phyloP scores from a whole-genome alignment of 805 yeast species.

The Zygosaccharomyces rouxii region DNA sequence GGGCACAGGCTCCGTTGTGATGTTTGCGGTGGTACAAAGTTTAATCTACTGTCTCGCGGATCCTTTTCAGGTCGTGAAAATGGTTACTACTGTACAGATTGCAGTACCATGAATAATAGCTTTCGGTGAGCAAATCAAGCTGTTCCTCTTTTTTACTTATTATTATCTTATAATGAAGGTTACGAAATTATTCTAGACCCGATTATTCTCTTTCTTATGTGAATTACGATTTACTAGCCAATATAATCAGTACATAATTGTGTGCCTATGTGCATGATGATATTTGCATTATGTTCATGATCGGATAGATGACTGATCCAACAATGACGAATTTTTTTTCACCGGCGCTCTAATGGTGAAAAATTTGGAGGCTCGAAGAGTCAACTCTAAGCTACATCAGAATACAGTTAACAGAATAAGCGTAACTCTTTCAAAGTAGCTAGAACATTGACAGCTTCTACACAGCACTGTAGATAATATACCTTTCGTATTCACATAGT shows the following conservation, averaged over 20 bases:
- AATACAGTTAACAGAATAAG: too few species aligned
- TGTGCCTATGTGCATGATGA: too few species aligned
- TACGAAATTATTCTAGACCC: background rate
- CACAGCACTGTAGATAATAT: background rate
- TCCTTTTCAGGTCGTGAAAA: slow-evolving; percentile 10
- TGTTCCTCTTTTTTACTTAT: background rate
- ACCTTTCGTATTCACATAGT: background rate
- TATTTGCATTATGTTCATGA: too few species aligned
- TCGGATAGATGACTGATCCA: too few species aligned
- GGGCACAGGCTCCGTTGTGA: slow-evolving; percentile 19
- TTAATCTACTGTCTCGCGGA: slow-evolving; percentile 13
- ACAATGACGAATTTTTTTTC: background rate
- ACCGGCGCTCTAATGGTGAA: background rate
- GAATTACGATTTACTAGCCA: background rate
- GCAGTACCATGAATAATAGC: slow-evolving; percentile 27
- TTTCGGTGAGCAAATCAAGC: slow-evolving; percentile 17
- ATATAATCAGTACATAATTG: too few species aligned
- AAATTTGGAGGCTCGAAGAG: background rate
- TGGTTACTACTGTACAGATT: slow-evolving; percentile 27
- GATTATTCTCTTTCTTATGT: background rate
- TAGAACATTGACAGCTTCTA: background rate
- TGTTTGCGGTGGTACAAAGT: slow-evolving; percentile 29
- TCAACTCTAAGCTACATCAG: too few species aligned
- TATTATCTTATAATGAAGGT: background rate
- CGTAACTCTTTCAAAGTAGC: too few species aligned